Percentiles rank a stretch among this genome's conserved stretches.
These are phyloP conservation scores for Solanum piurae DNA, from an alignment of 257 asterid species.

Conservation along the genomic window DNA sequence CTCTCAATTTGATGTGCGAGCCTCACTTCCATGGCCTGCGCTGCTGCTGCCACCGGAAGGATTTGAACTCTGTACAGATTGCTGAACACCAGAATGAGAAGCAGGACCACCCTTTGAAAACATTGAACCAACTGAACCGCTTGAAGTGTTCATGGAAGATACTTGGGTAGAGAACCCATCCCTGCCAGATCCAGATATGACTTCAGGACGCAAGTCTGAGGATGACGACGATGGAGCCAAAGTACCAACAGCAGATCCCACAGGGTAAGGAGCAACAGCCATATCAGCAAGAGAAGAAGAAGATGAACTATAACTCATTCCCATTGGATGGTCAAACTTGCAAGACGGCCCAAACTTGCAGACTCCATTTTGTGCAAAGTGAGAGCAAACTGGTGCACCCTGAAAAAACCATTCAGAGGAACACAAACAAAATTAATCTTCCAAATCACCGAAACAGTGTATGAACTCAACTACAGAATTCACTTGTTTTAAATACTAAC, in stretches of 20 bases:
- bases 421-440: neutral
- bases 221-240: conserved; percentile 49
- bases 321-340: conserved; percentile 86
- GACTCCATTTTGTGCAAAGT: conserved; percentile 70
- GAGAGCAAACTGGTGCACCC: conserved; percentile 79
- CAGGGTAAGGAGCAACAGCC: conserved; percentile 90
- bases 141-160: conserved; percentile 19
- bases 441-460: neutral
- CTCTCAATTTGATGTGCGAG: conserved; percentile 43
- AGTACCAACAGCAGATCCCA: conserved; percentile 62
- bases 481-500: neutral
- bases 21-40: conserved; percentile 32
- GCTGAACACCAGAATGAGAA: conserved; percentile 33
- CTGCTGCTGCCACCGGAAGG: conserved; percentile 18
- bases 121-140: conserved; percentile 31
- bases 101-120: conserved; percentile 32
- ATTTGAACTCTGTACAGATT: conserved; percentile 24
- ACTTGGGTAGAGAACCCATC: conserved; percentile 15
- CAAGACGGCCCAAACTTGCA: conserved; percentile 89
- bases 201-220: conserved; percentile 30
- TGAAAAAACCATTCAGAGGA: conserved; percentile 10
- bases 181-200: conserved; percentile 17
- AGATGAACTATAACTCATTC: conserved; percentile 71
- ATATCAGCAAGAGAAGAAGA: conserved; percentile 84
- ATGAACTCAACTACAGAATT: neutral